Conservation (phyloP, 352 stramenopile species). For the Phytophthora fragariaefolia region DNA sequence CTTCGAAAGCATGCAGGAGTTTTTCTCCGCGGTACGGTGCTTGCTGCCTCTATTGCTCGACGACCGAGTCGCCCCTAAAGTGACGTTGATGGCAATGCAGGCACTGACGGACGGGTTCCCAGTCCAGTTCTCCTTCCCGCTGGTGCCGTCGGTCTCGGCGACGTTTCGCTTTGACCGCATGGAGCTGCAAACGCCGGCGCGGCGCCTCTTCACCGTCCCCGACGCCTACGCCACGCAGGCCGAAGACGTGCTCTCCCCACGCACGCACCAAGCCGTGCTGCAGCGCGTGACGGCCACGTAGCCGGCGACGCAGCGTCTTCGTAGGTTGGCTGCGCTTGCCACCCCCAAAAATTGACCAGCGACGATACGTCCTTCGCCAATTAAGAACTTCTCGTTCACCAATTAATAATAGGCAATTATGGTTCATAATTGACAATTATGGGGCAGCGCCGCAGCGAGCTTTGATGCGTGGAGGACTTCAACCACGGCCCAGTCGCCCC, state of each 20-base stretch:
- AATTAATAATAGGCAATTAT: no score
- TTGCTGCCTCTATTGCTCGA: no score
- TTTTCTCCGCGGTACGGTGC: constrained; percentile 61
- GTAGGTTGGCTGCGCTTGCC: not conserved
- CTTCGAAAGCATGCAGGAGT: constrained; percentile 67
- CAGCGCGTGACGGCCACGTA: constrained; percentile 61
- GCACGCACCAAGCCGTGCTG: constrained; percentile 65
- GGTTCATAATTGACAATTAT: no score
- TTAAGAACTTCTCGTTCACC: no score
- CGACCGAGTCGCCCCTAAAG: no score
- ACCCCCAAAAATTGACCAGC: no score
- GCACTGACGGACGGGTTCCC: constrained; percentile 60
- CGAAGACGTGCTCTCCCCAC: constrained; percentile 59
- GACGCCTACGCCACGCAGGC: constrained; percentile 38
- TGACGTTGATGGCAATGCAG: constrained; percentile 27
- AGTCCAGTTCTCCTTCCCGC: constrained; percentile 73
- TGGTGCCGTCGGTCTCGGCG: constrained; percentile 67
- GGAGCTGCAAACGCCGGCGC: constrained; percentile 45
- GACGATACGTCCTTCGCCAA: no score
- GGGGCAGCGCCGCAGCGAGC: not conserved
- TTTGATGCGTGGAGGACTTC: constrained; percentile 28
- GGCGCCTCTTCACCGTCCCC: constrained; percentile 43
- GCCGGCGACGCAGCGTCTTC: not conserved
- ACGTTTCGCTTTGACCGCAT: constrained; percentile 66
- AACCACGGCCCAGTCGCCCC: no score